phyloP scores from a whole-genome alignment of 495 filamentous ascomycete genomes.

The Xylaria cubensis region DNA sequence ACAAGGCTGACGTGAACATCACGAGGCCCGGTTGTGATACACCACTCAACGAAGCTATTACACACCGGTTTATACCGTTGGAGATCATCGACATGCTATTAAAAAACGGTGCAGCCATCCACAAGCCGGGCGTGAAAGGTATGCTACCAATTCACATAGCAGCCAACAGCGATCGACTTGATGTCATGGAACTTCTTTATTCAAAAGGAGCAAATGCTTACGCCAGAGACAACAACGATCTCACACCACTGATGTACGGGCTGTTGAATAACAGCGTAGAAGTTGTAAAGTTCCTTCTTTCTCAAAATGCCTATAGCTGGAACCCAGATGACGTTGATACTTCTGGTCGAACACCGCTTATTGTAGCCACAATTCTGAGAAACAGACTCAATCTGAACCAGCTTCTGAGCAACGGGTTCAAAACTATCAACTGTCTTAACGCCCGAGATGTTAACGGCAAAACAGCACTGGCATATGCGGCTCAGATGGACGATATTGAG shows the following conservation, averaged over 20 bases:
- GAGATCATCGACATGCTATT: not conserved
- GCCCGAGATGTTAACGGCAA: not conserved
- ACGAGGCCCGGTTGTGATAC: not conserved
- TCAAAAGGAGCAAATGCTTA: not conserved
- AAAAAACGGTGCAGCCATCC: not conserved
- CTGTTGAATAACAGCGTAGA: not conserved
- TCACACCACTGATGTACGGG: not conserved
- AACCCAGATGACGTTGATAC: not conserved
- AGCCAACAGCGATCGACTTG: not conserved
- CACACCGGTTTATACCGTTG: not conserved
- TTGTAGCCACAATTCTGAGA: not conserved
- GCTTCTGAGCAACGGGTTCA: not conserved
- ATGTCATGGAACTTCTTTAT: not conserved
- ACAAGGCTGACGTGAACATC: not conserved
- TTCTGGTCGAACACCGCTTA: not conserved
- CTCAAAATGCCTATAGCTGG: not conserved
- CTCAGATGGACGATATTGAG: not conserved
- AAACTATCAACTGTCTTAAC: not conserved
- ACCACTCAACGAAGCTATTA: not conserved
- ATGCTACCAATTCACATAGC: not conserved
- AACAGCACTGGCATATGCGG: not conserved
- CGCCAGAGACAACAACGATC: not conserved
- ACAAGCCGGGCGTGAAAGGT: not conserved
- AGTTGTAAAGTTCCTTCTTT: not conserved
- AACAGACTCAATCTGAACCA: not conserved